phyloP scores from a whole-genome alignment of 1,284 basidiomycete species.

The Puccinia triticina region DNA sequence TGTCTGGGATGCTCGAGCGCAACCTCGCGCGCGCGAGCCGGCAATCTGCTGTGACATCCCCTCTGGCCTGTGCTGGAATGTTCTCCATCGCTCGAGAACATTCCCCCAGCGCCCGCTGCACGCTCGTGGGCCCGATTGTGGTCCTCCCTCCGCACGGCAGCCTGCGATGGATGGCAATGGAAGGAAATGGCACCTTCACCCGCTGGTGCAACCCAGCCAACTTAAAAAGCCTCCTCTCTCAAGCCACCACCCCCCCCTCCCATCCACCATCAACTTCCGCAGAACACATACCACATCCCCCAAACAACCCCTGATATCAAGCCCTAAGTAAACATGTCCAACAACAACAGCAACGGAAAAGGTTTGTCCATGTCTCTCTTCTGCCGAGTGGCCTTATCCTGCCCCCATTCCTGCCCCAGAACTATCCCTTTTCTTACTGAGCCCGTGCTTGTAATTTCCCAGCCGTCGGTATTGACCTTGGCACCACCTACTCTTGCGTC shows the following conservation, averaged over 20 bases:
- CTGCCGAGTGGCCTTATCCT: neutral
- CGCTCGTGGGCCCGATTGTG: slow-evolving; percentile 10
- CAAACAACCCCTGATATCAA: neutral
- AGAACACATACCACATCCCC: neutral
- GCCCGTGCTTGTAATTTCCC: neutral
- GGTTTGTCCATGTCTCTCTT: no score
- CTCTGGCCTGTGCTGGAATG: slow-evolving; percentile 1
- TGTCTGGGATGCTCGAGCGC: neutral
- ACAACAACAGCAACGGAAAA: neutral
- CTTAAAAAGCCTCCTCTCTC: neutral
- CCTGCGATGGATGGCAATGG: slow-evolving; percentile 17
- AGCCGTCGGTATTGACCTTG: slow-evolving; percentile 62
- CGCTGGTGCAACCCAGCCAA: neutral
- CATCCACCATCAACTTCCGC: neutral
- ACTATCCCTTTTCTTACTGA: neutral
- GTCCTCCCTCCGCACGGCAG: neutral
- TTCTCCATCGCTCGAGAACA: slow-evolving; percentile 23
- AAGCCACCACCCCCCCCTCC: no score
- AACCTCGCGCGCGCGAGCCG: neutral
- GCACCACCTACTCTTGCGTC: slow-evolving; percentile 70
- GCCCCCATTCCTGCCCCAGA: neutral
- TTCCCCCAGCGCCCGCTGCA: neutral
- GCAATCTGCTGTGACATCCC: neutral
- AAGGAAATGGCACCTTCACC: slow-evolving; percentile 17
- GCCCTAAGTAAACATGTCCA: neutral